phyloP scores from a whole-genome alignment of 352 stramenopile genomes.

The Globisporangium uncinulatum region DNA sequence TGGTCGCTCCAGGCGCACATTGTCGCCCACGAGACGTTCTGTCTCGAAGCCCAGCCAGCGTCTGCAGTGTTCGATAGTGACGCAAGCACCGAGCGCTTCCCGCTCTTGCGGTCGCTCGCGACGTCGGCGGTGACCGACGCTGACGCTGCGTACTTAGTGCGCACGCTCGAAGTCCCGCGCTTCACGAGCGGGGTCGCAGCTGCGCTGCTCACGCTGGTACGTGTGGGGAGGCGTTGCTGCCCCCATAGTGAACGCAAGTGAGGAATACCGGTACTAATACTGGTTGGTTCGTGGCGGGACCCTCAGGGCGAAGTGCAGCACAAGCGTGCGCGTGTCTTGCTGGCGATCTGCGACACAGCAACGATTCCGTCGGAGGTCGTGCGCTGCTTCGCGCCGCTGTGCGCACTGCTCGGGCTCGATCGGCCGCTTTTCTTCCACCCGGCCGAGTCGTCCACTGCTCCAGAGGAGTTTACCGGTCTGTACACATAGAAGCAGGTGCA shows the following conservation, averaged over 20 bases:
- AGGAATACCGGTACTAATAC: not conserved
- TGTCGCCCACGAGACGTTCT: constrained; percentile 37
- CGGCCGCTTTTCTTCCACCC: constrained; percentile 29
- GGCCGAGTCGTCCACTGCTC: not conserved
- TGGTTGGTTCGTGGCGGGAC: not conserved
- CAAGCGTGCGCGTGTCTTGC: constrained; percentile 42
- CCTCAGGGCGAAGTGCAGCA: constrained; percentile 46
- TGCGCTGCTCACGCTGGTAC: constrained; percentile 52
- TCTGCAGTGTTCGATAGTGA: constrained; percentile 47
- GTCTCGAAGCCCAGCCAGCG: constrained; percentile 51
- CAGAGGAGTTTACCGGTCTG: constrained; percentile 33
- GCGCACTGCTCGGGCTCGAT: constrained; percentile 27
- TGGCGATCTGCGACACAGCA: constrained; percentile 47
- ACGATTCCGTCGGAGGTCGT: constrained; percentile 32
- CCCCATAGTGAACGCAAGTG: too few species aligned
- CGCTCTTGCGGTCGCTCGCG: constrained; percentile 41
- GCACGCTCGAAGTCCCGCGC: constrained; percentile 45
- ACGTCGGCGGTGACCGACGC: constrained; percentile 27
- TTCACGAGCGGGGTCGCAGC: constrained; percentile 48
- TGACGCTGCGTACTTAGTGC: constrained; percentile 28
- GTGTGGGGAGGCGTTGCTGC: not conserved
- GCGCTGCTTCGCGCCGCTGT: constrained; percentile 39
- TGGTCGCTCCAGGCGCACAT: constrained; percentile 34
- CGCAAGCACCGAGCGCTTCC: constrained; percentile 17
- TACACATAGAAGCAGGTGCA: constrained; percentile 39